These are phyloP conservation scores for Ustilago hordei DNA, from an alignment of 1,284 basidiomycete species.

Conservation along the genomic window DNA sequence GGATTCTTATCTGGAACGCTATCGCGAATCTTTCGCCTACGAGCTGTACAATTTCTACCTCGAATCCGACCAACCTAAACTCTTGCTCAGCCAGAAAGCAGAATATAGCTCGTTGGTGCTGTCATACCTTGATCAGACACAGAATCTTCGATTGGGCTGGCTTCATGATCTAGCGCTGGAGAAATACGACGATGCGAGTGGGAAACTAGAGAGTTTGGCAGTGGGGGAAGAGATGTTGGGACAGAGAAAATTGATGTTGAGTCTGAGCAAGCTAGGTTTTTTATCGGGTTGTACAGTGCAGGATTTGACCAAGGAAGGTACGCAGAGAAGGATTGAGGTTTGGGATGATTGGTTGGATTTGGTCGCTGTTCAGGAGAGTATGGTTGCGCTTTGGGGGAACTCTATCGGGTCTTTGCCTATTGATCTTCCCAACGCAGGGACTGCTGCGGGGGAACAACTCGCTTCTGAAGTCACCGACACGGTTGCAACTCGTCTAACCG, in stretches of 20 bases:
- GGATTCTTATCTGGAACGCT: constrained; percentile 81
- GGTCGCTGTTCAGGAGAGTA: constrained; percentile 73
- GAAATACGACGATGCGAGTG: constrained; percentile 77
- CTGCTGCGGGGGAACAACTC: constrained; percentile 13
- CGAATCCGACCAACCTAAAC: constrained; percentile 76
- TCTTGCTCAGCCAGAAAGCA: constrained; percentile 80
- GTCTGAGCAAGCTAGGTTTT: constrained; percentile 87
- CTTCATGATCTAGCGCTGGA: constrained; percentile 84
- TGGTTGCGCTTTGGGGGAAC: constrained; percentile 62
- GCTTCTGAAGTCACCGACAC: constrained; percentile 35
- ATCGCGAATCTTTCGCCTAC: constrained; percentile 84
- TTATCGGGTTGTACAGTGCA: constrained; percentile 73
- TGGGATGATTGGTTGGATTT: constrained; percentile 73
- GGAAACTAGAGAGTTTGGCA: constrained; percentile 74
- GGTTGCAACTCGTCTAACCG: constrained; percentile 33
- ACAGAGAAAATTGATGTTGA: constrained; percentile 80
- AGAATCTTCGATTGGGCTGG: constrained; percentile 80
- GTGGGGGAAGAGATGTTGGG: constrained; percentile 72
- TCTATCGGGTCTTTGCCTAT: constrained; percentile 30
- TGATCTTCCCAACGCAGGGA: constrained; percentile 1
- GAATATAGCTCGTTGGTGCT: constrained; percentile 78
- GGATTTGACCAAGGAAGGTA: constrained; percentile 34
- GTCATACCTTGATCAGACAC: constrained; percentile 78
- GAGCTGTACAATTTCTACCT: constrained; percentile 83
- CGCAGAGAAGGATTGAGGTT: constrained; percentile 68